Evolutionary conservation across 176 grass and related monocot species (phyloP), one percentile per base, ranked within the genome.

Genomic region (Avena sativa): DNA sequence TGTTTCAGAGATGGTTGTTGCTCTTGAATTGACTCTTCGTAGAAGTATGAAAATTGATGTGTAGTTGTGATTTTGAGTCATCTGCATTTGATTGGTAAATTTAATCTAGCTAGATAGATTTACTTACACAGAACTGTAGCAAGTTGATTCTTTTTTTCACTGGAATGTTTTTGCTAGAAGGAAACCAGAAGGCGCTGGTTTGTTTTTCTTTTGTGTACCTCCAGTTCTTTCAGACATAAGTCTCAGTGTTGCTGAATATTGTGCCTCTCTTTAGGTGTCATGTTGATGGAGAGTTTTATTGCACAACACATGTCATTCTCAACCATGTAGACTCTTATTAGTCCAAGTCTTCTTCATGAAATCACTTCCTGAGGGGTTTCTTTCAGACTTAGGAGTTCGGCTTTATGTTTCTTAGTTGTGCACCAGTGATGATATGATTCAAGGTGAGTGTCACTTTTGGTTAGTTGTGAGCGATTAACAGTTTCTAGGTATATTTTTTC

Each of bases 21-120:
- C 80, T 95, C 88, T 53, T 95, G 90, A 66, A 86, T 81, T 61
- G 90, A 92, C 59, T 95, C 90, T 70, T 95, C 88, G 93, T 94
- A 91, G 81, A 60, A 77, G 3, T 61, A 51, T n/a, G 23, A 56
- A 48, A 68, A 61, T 25, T 3, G 4, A 10, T 60, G 7, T 34
- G 25, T 16, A 17, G 12, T 25, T 64, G 3, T 36, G 17, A 46
- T 58, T 84, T 70, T 32, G 28, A 71, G 25, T 7, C 13, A 50
- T 78, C 30, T 59, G 25, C 16, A n/a, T 30, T 81, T 23, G 5
- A 83, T 16, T 21, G 16, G 25, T 58, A 56, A 79, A 64, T 38
- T 74, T 8, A 17, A 53, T 55, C 26, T 17, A 80, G 65, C 6
- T 74, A 57, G 56, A 64, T 47, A 46, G 68, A n/a, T 43, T 48